Conservation (phyloP, 176 grass and related monocot genomes). For the Poa pratensis region DNA sequence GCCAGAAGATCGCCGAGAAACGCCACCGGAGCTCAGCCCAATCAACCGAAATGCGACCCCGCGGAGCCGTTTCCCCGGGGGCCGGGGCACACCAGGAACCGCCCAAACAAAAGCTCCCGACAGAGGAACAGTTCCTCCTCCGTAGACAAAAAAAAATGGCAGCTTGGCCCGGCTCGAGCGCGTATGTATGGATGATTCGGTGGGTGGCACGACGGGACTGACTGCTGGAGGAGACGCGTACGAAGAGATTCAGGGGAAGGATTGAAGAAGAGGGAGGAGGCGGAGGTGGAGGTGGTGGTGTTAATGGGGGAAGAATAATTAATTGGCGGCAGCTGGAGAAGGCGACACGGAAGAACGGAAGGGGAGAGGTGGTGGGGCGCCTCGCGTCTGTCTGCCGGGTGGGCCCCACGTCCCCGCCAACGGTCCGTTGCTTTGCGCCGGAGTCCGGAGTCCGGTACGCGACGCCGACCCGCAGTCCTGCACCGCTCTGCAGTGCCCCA, state of each 20-base stretch:
- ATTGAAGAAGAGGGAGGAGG: background rate
- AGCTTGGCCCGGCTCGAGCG: background rate
- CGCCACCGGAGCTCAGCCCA: background rate
- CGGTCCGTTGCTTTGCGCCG: conserved; percentile 36
- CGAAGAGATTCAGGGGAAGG: conserved; percentile 30
- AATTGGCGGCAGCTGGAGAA: conserved; percentile 61
- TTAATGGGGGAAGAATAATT: conserved; percentile 64
- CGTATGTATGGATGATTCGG: background rate
- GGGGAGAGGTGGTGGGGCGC: background rate
- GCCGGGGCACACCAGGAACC: background rate
- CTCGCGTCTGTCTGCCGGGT: background rate
- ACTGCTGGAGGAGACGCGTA: background rate
- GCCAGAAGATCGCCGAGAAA: conserved; percentile 2
- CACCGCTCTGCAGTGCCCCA: background rate
- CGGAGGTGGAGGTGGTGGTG: conserved; percentile 37
- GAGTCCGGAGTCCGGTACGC: conserved; percentile 18
- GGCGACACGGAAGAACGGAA: conserved; percentile 48
- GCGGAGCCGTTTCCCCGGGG: background rate
- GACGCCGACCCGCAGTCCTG: background rate
- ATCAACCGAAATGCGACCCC: background rate
- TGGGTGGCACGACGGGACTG: conserved; percentile 46
- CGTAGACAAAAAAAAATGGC: background rate
- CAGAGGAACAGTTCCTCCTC: background rate
- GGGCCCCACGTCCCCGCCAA: conserved; percentile 7
- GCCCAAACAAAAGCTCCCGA: background rate